A percentile compares a stretch with the other conserved stretches of the same genome.
Evolutionary conservation across 2,329 filamentous ascomycete species (phyloP).

Genomic region (Lachnellula subtilissima): DNA sequence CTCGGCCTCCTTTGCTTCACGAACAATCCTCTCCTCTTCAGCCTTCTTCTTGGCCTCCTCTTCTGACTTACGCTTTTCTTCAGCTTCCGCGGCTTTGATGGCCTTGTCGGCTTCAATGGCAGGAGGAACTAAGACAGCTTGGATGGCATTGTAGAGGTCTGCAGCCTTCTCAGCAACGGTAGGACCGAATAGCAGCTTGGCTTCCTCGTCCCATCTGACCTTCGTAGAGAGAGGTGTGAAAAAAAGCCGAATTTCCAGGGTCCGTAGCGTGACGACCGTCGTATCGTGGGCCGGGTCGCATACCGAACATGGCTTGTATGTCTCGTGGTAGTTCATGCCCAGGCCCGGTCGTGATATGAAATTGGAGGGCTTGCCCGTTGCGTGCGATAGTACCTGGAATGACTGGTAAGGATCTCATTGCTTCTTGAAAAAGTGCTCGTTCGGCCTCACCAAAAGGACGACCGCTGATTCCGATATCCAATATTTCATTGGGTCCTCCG

Average conservation of each 20-base stretch:
- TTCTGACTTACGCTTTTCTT: constrained; percentile 49
- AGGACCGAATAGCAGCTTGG: constrained; percentile 75
- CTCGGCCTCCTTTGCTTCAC: constrained; percentile 68
- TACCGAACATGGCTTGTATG: constrained; percentile 39
- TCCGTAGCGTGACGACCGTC: constrained; percentile 27
- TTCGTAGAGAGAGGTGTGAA: constrained; percentile 70
- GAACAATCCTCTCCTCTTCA: constrained; percentile 59
- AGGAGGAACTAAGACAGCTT: constrained; percentile 72
- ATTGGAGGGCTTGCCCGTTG: constrained; percentile 51
- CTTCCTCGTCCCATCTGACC: constrained; percentile 83
- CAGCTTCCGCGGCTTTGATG: constrained; percentile 55
- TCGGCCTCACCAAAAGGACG: constrained; percentile 29
- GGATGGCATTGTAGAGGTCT: constrained; percentile 63
- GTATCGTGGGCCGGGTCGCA: constrained; percentile 20
- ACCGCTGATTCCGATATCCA: constrained; percentile 30
- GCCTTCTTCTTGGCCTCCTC: constrained; percentile 58
- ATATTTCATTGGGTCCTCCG: constrained; percentile 32
- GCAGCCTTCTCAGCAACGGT: constrained; percentile 64
- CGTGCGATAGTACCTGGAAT: constrained; percentile 32
- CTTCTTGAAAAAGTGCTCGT: constrained; percentile 25
- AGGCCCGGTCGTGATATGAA: constrained; percentile 51
- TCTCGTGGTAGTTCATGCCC: constrained; percentile 49
- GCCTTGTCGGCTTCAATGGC: constrained; percentile 78
- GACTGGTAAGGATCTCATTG: constrained; percentile 31
- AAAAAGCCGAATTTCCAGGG: constrained; percentile 27